phyloP scores from a whole-genome alignment of 306 rosid genomes.

The Medicago truncatula region DNA sequence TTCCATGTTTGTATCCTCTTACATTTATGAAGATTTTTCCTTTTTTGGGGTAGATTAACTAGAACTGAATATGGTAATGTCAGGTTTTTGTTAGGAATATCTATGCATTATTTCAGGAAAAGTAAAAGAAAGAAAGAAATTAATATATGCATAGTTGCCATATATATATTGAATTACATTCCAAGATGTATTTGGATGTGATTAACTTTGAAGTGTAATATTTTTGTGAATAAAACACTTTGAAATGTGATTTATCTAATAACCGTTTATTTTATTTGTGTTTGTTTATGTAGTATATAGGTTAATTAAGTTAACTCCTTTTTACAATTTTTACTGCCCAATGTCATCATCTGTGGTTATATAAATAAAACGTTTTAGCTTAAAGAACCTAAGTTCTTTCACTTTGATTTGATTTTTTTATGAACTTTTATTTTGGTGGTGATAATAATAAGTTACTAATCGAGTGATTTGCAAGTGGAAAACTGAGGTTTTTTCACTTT shows the following conservation, averaged over 20 bases:
- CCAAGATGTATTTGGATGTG: constrained; percentile 1
- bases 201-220: background rate
- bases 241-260: background rate
- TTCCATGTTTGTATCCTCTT: background rate
- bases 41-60: background rate
- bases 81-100: background rate
- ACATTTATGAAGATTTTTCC: background rate
- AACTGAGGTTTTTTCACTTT: background rate
- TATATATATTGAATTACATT: background rate
- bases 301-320: background rate
- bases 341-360: background rate
- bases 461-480: background rate
- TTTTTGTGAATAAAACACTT: no score
- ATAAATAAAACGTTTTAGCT: constrained; percentile 1
- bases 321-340: background rate
- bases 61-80: background rate
- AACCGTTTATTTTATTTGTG: background rate
- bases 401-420: background rate
- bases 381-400: background rate
- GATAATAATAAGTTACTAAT: constrained; percentile 4
- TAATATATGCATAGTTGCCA: background rate
- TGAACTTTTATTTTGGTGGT: constrained; percentile 16
- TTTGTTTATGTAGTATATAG: background rate
- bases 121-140: background rate
- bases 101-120: background rate